Evolutionary conservation across 306 rosid genomes (phyloP).

Genomic region (Chamaecrista fasciculata): DNA sequence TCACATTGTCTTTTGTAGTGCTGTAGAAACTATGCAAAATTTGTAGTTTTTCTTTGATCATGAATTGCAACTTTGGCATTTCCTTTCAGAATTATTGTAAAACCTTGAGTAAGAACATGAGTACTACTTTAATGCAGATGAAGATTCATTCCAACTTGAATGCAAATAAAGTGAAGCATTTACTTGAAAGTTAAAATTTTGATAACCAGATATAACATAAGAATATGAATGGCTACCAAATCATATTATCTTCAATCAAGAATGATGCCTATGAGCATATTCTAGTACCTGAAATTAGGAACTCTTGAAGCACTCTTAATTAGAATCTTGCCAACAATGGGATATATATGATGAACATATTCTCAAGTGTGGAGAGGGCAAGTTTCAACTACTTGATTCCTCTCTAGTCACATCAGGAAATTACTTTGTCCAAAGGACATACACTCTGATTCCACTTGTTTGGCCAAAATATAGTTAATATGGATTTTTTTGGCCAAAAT

Average conservation of each 20-base stretch:
- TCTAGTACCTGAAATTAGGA: neutral
- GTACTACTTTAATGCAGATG: neutral
- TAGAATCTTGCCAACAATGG: constrained; percentile 1
- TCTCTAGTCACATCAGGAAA: too few relatives aligned
- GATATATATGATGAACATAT: neutral
- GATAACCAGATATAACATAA: neutral
- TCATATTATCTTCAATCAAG: neutral
- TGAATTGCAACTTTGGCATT: constrained; percentile 24
- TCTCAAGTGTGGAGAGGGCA: neutral
- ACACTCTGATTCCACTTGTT: too few relatives aligned
- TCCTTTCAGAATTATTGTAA: neutral
- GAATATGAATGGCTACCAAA: neutral
- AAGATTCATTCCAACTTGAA: constrained; percentile 8
- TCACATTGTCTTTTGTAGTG: constrained; percentile 20
- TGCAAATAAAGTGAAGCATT: constrained; percentile 9
- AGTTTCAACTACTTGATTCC: neutral
- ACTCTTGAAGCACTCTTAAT: neutral
- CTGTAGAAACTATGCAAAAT: constrained; percentile 24
- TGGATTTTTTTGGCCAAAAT: too few relatives aligned
- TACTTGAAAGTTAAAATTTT: neutral
- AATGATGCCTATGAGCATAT: neutral
- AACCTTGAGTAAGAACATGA: neutral
- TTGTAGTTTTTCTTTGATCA: constrained; percentile 35
- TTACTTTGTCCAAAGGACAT: too few relatives aligned
- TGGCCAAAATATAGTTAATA: too few relatives aligned